phyloP scores from a whole-genome alignment of 2,329 filamentous ascomycete genomes.

The Cladophialophora immunda region DNA sequence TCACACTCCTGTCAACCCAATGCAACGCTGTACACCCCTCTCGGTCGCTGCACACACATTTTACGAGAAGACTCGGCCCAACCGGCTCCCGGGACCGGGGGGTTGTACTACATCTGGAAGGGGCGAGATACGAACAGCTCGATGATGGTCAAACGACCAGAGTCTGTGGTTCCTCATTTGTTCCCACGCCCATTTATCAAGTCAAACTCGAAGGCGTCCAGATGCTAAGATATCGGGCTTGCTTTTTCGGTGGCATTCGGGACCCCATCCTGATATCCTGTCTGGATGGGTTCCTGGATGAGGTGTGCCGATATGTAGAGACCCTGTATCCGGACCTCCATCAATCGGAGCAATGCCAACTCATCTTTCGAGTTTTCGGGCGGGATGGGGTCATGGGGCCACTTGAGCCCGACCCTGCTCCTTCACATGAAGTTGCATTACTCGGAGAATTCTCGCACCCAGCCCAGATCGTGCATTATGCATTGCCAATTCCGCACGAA shows the following conservation, averaged over 20 bases:
- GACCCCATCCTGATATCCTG: constrained; percentile 58
- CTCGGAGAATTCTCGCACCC: constrained; percentile 57
- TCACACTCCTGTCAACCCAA: constrained; percentile 51
- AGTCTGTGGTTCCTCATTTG: too few relatives aligned
- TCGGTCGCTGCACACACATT: constrained; percentile 62
- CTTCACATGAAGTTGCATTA: constrained; percentile 2
- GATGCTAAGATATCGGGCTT: constrained; percentile 52
- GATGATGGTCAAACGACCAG: too few relatives aligned
- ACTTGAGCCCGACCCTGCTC: constrained; percentile 43
- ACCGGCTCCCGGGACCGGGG: constrained; percentile 57
- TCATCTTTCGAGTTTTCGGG: constrained; percentile 1
- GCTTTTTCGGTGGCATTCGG: constrained; percentile 49
- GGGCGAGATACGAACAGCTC: constrained; percentile 40
- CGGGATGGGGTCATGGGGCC: background rate
- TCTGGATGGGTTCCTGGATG: constrained; percentile 48
- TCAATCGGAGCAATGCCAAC: background rate
- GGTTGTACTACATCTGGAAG: constrained; percentile 55
- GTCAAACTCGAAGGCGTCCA: constrained; percentile 61
- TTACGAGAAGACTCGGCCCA: constrained; percentile 63
- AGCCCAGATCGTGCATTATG: constrained; percentile 56
- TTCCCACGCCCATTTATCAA: too few relatives aligned
- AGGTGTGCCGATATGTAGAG: constrained; percentile 57
- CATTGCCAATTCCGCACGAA: constrained; percentile 52
- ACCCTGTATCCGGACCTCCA: constrained; percentile 8
- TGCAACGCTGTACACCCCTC: constrained; percentile 54